These are phyloP conservation scores for Penicillium freii DNA, from an alignment of 2,329 filamentous ascomycete genomes.

Conservation along the genomic window DNA sequence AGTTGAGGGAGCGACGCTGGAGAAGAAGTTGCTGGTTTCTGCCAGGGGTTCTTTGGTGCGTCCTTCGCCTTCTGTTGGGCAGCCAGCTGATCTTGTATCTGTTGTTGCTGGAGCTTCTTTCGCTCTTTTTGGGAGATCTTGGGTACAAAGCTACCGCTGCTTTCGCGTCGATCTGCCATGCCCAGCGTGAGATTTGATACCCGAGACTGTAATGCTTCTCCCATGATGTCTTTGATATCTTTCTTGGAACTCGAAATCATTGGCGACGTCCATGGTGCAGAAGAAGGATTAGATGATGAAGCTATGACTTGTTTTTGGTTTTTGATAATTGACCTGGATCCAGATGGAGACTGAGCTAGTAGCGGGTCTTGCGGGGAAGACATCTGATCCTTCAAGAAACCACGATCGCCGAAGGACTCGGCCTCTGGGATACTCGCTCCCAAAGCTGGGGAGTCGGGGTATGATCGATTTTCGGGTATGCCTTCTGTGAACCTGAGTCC, in stretches of 20 bases:
- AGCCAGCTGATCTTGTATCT: constrained; percentile 47
- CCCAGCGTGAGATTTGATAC: constrained; percentile 55
- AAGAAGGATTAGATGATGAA: constrained; percentile 30
- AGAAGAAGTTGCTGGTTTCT: constrained; percentile 42
- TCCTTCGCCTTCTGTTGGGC: constrained; percentile 39
- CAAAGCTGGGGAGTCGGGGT: constrained; percentile 27
- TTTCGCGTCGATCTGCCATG: constrained; percentile 48
- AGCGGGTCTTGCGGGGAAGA: constrained; percentile 21
- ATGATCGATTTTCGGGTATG: constrained; percentile 18
- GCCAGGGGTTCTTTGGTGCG: constrained; percentile 60
- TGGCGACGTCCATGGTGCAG: constrained; percentile 54
- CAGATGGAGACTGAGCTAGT: constrained; percentile 28
- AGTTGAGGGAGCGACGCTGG: constrained; percentile 15
- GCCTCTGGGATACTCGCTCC: constrained; percentile 28
- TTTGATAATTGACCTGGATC: constrained; percentile 18
- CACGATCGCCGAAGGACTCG: constrained; percentile 27
- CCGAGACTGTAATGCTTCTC: constrained; percentile 53
- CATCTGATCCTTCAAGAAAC: constrained; percentile 32
- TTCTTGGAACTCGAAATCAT: constrained; percentile 61
- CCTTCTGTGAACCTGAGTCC: constrained; percentile 17
- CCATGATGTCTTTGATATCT: constrained; percentile 75
- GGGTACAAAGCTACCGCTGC: constrained; percentile 40
- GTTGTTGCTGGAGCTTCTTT: constrained; percentile 74
- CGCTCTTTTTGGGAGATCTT: constrained; percentile 91
- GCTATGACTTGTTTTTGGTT: constrained; percentile 27